Base-by-base conservation (phyloP, 495 filamentous ascomycete species). In the Penicillium mononematosum region DNA sequence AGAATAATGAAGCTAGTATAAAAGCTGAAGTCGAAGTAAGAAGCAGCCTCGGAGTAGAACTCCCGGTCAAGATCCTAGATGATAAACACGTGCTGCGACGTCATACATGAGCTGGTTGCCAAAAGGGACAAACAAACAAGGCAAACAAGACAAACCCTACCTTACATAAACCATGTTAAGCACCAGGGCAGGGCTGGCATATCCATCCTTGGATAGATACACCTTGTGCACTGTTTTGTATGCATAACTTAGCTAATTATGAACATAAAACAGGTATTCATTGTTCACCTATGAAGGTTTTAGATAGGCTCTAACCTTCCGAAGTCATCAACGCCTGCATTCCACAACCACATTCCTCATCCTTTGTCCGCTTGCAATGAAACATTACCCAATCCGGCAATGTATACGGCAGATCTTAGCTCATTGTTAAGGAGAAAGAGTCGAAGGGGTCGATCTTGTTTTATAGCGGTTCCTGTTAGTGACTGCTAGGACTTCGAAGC, bases 1-100 rank as follows among this genome's bases (percentile, higher is more conserved):
- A 45, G 53, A 60, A 53, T 17, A n/a, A 14, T 20, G 36, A 22
- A 31, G 16, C 19, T 20, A 17, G 24, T 42, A 39, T 4, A 20
- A 16, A 9, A 14, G 20, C 9, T 22, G 19, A 34, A 24, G 34
- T 41, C n/a, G 29, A 34, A 31, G 25, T 41, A 36, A 50, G 16
- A 24, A 32, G 19, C 16, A 39, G 16, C 16, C 22, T 56, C 29
- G 47, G 27, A 32, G 7, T 32, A 32, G n/a, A 51, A 20, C 10
- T 41, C 34, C 16, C 17, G n/a, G 16, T 41, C 49, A 17, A 51
- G 47, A 39, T 55, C 8, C 52, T 12, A n/a, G 7, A 17, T 38
- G 49, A 44, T 29, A 50, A 58, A 47, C 53, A 55, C 53, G 53
- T 55, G 53, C 53, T 38, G 20, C 53, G 43, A 55, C 53, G 53